Evolutionary conservation across 768 basidiomycete genomes (phyloP).

Genomic region (Lentinus brumalis): DNA sequence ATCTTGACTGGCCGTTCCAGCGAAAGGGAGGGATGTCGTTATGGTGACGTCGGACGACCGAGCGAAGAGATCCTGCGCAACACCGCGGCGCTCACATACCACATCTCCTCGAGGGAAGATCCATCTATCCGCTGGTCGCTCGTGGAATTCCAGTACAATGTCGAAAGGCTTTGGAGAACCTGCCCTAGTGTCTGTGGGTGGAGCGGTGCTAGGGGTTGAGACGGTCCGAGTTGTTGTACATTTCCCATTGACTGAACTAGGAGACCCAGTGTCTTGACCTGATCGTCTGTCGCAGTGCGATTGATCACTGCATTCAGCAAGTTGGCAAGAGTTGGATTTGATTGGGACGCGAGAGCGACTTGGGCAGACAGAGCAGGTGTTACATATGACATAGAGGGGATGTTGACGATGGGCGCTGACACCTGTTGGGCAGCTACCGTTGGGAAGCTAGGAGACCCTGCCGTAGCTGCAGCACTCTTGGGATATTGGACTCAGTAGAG

Average conservation of each 20-base stretch:
- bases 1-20: constrained; percentile 17
- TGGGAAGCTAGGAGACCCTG: constrained; percentile 10
- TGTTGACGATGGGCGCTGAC: constrained; percentile 47
- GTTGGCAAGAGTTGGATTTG: constrained; percentile 68
- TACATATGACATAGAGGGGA: constrained; percentile 43
- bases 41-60: constrained; percentile 16
- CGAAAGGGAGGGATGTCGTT: constrained; percentile 47
- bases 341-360: constrained; percentile 65
- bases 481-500: neutral
- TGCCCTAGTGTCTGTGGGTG: constrained; percentile 2
- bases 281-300: constrained; percentile 60
- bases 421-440: constrained; percentile 32
- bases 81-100: constrained; percentile 45
- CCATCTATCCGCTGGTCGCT: constrained; percentile 64
- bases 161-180: constrained; percentile 61
- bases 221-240: constrained; percentile 16
- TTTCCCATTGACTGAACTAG: constrained; percentile 68
- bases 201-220: neutral
- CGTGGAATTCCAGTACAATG: constrained; percentile 70
- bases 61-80: constrained; percentile 1
- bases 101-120: constrained; percentile 64
- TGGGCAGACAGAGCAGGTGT: constrained; percentile 60
- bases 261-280: constrained; percentile 68
- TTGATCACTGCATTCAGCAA: constrained; percentile 66
- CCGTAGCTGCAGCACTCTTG: neutral